Evolutionary conservation across 73 alveolate species (phyloP).

Genomic region (Breviolum minutum): DNA sequence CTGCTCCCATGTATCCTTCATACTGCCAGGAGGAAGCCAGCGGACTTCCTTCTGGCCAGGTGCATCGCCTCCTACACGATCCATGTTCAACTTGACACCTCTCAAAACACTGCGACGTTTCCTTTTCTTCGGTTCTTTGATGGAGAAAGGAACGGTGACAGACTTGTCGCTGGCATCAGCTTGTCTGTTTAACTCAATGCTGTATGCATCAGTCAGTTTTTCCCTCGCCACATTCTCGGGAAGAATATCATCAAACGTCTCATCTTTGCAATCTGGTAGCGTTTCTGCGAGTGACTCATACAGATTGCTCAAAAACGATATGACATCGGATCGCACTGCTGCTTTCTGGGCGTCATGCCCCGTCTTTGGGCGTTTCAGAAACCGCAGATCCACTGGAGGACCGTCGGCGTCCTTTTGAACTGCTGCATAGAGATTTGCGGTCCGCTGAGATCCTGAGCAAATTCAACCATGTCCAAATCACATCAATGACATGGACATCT

Average conservation of each 20-base stretch:
- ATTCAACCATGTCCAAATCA: not conserved
- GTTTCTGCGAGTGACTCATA: not conserved
- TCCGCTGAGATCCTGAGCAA: not conserved
- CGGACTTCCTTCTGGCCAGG: not conserved
- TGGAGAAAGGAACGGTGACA: not conserved
- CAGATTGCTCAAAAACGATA: not conserved
- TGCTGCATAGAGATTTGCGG: not conserved
- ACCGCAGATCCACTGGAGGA: not conserved
- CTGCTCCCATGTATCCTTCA: not conserved
- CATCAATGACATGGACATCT: not conserved
- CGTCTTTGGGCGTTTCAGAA: not conserved
- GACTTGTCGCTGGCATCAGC: not conserved
- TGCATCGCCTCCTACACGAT: not conserved
- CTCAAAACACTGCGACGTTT: not conserved
- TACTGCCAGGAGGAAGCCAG: not conserved
- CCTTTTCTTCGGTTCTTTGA: not conserved
- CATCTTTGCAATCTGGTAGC: not conserved
- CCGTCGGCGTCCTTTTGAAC: not conserved
- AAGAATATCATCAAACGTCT: not conserved
- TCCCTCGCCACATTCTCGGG: not conserved
- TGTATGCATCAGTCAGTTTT: not conserved
- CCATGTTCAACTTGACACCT: not conserved
- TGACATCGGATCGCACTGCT: not conserved
- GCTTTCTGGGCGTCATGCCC: not conserved
- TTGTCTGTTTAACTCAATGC: not conserved